Base-by-base conservation (phyloP, 257 asterid species). In the Capsicum rhomboideum region DNA sequence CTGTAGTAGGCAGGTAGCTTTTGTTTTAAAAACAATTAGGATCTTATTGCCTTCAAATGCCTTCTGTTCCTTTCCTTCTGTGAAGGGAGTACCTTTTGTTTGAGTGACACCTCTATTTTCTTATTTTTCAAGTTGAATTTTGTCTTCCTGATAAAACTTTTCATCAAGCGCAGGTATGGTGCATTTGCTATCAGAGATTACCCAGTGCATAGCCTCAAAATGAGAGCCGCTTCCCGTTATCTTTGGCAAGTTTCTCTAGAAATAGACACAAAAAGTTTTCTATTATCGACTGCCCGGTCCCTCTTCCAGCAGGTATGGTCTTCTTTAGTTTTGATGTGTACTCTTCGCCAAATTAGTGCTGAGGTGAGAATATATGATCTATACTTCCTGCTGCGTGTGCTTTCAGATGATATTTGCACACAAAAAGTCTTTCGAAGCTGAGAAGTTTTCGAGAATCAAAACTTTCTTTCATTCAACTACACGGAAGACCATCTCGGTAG, bases 271-370 rank as follows among this genome's bases (percentile, higher is more conserved):
- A 87, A 89, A 56, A 85, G 58, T 49, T 87, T 91, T 88, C 90
- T 97, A 80, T 86, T 90, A 67, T 89, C 93, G 83, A 91, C 90
- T 77, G 97, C 93, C 3, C 93, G 85, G 84, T 89, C 91, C 86
- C 94, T 97, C 88, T 97, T 97, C 88, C 90, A 93, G 87, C 95
- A 95, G 97, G 97, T 93, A 83, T 63, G 82, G 69, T 34, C 77
- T 52, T 21, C 44, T 85, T 34, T 20, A 82, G 75, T 77, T 44
- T 82, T 12, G 44, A 63, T 53, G 10, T 44, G 37, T n/a, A 46
- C 20, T 37, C n/a, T 82, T 78, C 85, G 67, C 34, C 8, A 86
- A 86, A 67, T 74, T 46, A 12, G 10, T 85, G 85, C 75, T 71
- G 80, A 28, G 14, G 67, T 74, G 80, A 75, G 75, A 34, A 84